phyloP scores from a whole-genome alignment of 495 filamentous ascomycete genomes.

The Rusavskia elegans region DNA sequence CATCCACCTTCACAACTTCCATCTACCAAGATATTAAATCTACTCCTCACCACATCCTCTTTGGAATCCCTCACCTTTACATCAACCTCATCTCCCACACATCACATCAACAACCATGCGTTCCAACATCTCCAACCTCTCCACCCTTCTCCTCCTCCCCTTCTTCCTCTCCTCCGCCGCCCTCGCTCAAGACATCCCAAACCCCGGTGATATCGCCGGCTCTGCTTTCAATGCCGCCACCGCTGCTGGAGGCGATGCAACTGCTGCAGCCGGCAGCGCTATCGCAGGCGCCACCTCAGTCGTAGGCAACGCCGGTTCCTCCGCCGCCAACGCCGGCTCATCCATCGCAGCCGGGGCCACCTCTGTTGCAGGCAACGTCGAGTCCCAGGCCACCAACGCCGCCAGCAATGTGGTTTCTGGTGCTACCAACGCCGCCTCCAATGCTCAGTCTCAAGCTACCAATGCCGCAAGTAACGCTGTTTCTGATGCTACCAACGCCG shows the following conservation, averaged over 20 bases:
- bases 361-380: no score
- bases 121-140: background rate
- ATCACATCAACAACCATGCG: background rate
- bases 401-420: no score
- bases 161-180: background rate
- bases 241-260: background rate
- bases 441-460: background rate
- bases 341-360: no score
- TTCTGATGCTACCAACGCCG: background rate
- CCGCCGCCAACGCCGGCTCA: no score
- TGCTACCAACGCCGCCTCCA: background rate
- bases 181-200: background rate
- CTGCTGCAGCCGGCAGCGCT: background rate
- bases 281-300: background rate
- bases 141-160: background rate
- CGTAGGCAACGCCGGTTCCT: no score
- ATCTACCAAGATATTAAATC: no score
- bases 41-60: no score
- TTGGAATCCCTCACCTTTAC: no score
- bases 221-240: background rate
- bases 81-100: background rate
- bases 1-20: background rate
- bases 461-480: background rate
- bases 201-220: background rate
- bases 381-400: background rate